A percentile compares a stretch with the other conserved stretches of the same genome.
phyloP scores from a whole-genome alignment of 2,329 filamentous ascomycete species.

The Neospermospora avenae region DNA sequence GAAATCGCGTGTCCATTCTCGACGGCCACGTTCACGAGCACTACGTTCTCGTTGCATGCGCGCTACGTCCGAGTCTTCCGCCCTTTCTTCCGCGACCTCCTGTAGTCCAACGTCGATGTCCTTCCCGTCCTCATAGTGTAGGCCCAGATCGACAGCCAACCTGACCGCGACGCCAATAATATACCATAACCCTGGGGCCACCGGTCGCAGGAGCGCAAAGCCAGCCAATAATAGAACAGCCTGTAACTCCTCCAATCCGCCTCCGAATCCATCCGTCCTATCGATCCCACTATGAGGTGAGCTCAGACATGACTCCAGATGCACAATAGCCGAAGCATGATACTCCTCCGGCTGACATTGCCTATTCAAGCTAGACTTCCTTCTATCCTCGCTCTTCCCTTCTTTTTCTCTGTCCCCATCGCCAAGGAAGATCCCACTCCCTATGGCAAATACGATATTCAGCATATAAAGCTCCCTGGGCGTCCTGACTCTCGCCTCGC shows the following conservation, averaged over 20 bases:
- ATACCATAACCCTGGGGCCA: conserved; percentile 94
- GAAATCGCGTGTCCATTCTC: conserved; percentile 83
- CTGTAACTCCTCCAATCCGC: conserved; percentile 88
- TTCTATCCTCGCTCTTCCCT: conserved; percentile 33
- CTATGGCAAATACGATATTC: conserved; percentile 97
- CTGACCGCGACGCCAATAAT: conserved; percentile 92
- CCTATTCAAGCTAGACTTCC: conserved; percentile 34
- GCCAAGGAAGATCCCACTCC: conserved; percentile 85
- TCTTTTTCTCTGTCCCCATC: conserved; percentile 43
- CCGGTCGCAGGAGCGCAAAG: conserved; percentile 85
- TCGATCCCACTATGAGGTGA: conserved; percentile 49
- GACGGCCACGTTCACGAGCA: conserved; percentile 57
- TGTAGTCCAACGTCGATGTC: conserved; percentile 58
- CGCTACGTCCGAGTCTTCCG: conserved; percentile 32
- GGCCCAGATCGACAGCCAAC: conserved; percentile 82
- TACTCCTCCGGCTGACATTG: conserved; percentile 88
- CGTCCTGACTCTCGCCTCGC: conserved; percentile 59
- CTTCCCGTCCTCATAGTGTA: conserved; percentile 88
- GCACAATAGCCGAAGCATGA: conserved; percentile 89
- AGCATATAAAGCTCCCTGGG: conserved; percentile 86
- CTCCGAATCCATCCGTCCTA: conserved; percentile 63
- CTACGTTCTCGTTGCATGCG: conserved; percentile 36
- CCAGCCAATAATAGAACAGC: conserved; percentile 88
- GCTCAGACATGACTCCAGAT: conserved; percentile 81
- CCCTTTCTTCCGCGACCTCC: conserved; percentile 38